phyloP scores from a whole-genome alignment of 2,329 filamentous ascomycete genomes.

The Gaeumannomyces tritici region DNA sequence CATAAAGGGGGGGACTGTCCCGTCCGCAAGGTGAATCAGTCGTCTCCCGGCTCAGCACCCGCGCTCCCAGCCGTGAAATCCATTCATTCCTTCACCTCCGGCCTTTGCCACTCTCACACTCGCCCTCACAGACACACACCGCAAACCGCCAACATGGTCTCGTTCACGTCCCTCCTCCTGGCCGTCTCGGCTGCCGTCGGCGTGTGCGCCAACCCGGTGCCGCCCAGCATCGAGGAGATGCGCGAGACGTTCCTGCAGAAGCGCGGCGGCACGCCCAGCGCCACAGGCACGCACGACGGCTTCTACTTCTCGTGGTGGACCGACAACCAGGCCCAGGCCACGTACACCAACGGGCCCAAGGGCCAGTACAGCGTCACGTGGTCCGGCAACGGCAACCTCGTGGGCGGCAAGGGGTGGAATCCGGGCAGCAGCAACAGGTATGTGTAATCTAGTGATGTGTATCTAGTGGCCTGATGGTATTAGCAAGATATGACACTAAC shows the following conservation, averaged over 20 bases:
- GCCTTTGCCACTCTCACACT: no score
- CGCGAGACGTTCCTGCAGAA: neutral
- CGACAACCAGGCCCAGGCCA: constrained; percentile 26
- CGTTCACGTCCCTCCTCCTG: constrained; percentile 1
- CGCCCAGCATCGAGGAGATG: neutral
- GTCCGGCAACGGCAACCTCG: constrained; percentile 38
- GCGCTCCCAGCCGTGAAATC: neutral
- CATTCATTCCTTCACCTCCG: neutral
- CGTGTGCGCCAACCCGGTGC: neutral
- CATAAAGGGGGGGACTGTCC: neutral
- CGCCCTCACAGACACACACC: neutral
- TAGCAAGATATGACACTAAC: neutral
- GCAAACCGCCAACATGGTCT: neutral
- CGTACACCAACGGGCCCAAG: constrained; percentile 26
- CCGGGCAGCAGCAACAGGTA: constrained; percentile 23
- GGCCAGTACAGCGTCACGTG: constrained; percentile 28
- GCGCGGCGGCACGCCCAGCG: constrained; percentile 18
- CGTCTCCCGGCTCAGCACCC: neutral
- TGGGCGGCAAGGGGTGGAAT: constrained; percentile 46
- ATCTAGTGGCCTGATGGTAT: no score
- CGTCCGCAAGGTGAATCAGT: no score
- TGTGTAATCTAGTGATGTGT: constrained; percentile 1
- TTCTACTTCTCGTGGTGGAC: constrained; percentile 37
- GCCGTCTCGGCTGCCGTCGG: constrained; percentile 1
- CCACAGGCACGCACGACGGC: constrained; percentile 23